phyloP scores from a whole-genome alignment of 2,329 filamentous ascomycete genomes.

The Mycogone perniciosa region DNA sequence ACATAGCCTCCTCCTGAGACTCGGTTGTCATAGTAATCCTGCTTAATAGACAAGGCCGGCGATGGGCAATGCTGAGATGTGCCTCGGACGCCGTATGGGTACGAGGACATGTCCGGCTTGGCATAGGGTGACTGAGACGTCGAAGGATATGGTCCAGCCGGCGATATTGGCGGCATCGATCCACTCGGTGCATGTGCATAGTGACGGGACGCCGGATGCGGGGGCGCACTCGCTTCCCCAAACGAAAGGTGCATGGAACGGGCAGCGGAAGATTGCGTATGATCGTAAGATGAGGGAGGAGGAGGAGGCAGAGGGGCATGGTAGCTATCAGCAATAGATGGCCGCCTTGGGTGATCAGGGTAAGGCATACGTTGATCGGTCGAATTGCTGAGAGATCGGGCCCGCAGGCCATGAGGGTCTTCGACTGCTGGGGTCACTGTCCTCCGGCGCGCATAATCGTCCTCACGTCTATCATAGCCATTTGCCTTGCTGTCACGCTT shows the following conservation, averaged over 20 bases:
- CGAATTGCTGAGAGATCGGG: constrained; percentile 55
- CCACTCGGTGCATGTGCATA: constrained; percentile 32
- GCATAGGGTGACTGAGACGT: constrained; percentile 36
- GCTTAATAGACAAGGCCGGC: constrained; percentile 24
- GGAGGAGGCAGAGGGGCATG: constrained; percentile 28
- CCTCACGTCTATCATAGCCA: constrained; percentile 54
- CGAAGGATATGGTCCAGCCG: constrained; percentile 28
- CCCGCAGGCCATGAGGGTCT: constrained; percentile 34
- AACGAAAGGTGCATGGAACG: constrained; percentile 29
- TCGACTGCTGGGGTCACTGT: constrained; percentile 30
- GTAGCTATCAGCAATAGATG: constrained; percentile 43
- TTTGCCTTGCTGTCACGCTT: constrained; percentile 66
- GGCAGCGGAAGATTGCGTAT: constrained; percentile 18
- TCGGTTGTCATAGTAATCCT: constrained; percentile 33
- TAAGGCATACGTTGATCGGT: constrained; percentile 44
- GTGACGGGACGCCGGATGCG: constrained; percentile 29
- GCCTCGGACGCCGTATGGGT: constrained; percentile 24
- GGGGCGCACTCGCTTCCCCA: constrained; percentile 25
- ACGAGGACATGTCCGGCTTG: constrained; percentile 34
- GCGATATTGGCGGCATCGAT: constrained; percentile 28
- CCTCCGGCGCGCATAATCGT: constrained; percentile 46
- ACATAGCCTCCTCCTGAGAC: constrained; percentile 28
- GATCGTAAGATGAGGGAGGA: constrained; percentile 25
- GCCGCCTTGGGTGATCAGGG: constrained; percentile 37
- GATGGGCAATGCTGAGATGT: constrained; percentile 26